Conservation (phyloP, 805 yeast species). For the Metschnikowia sp. region DNA sequence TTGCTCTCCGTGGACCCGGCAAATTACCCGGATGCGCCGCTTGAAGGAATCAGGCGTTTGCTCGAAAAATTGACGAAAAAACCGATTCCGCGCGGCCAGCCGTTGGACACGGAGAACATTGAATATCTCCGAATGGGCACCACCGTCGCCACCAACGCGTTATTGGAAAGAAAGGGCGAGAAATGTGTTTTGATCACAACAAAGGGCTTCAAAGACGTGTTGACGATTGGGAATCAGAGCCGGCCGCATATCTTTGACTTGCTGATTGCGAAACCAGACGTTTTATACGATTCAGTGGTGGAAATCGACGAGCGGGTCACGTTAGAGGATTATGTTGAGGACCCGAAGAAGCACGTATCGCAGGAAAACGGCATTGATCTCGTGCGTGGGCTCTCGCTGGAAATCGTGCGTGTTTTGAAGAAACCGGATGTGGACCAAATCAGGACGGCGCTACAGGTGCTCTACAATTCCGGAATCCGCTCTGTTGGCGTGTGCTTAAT, state of each 20-base stretch:
- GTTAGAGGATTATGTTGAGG: constrained; percentile 39
- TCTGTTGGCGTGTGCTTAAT: constrained; percentile 34
- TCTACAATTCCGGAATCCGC: constrained; percentile 21
- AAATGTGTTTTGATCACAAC: constrained; percentile 82
- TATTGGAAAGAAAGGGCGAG: constrained; percentile 90
- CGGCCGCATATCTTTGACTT: constrained; percentile 88
- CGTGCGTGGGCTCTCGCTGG: constrained; percentile 35
- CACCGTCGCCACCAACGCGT: constrained; percentile 80
- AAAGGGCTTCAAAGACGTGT: constrained; percentile 80
- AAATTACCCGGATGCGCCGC: constrained; percentile 19
- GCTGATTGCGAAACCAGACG: constrained; percentile 66
- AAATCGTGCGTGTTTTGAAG: constrained; percentile 29
- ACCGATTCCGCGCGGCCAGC: constrained; percentile 16
- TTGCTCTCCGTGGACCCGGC: constrained; percentile 19
- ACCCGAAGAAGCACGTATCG: constrained; percentile 8
- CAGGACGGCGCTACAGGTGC: constrained; percentile 21
- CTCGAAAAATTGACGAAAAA: constrained; percentile 13
- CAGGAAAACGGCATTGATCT: constrained; percentile 28
- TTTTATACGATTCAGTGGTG: constrained; percentile 68
- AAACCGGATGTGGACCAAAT: constrained; percentile 28
- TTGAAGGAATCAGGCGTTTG: constrained; percentile 18
- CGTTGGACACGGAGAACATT: constrained; percentile 17
- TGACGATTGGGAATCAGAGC: constrained; percentile 85
- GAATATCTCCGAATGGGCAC: constrained; percentile 27
- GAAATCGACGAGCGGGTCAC: constrained; percentile 92